A percentile compares a stretch with the other conserved stretches of the same genome.
Conservation (phyloP, 805 yeast species). For the Yamadazyma olivae region DNA sequence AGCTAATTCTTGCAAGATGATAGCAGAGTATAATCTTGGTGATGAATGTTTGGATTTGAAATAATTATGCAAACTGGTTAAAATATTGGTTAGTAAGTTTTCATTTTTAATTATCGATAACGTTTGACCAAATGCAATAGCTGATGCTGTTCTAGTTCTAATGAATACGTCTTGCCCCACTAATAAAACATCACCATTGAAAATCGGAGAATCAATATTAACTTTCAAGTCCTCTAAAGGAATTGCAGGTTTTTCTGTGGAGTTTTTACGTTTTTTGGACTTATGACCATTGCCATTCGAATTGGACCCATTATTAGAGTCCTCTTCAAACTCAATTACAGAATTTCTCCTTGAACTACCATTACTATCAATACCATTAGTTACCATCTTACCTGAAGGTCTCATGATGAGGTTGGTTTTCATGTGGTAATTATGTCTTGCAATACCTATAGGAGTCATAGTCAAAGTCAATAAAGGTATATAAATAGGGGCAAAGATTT, state of each 20-base stretch:
- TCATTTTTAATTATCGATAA: conserved; percentile 47
- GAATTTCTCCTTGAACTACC: conserved; percentile 11
- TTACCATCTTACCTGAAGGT: conserved; percentile 63
- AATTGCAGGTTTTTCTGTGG: conserved; percentile 24
- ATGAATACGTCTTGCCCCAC: conserved; percentile 74
- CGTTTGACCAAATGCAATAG: conserved; percentile 70
- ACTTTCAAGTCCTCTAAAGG: conserved; percentile 61
- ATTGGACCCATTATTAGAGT: conserved; percentile 9
- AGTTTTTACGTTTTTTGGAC: conserved; percentile 48
- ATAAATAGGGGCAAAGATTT: conserved; percentile 53
- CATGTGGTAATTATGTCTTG: conserved; percentile 86
- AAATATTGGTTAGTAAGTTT: conserved; percentile 36
- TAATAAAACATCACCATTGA: conserved; percentile 84
- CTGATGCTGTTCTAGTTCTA: conserved; percentile 71
- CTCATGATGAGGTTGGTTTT: conserved; percentile 67
- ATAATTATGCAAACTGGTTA: conserved; percentile 36
- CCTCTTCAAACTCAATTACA: conserved; percentile 12
- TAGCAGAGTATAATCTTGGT: conserved; percentile 68
- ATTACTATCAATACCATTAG: background rate
- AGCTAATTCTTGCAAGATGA: conserved; percentile 71
- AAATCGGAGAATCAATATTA: conserved; percentile 91
- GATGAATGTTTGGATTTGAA: conserved; percentile 70
- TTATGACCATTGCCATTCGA: conserved; percentile 18
- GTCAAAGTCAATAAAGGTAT: conserved; percentile 61
- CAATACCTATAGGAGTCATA: conserved; percentile 93